phyloP scores from a whole-genome alignment of 345 rosid genomes.

The Euphorbia peplus region DNA sequence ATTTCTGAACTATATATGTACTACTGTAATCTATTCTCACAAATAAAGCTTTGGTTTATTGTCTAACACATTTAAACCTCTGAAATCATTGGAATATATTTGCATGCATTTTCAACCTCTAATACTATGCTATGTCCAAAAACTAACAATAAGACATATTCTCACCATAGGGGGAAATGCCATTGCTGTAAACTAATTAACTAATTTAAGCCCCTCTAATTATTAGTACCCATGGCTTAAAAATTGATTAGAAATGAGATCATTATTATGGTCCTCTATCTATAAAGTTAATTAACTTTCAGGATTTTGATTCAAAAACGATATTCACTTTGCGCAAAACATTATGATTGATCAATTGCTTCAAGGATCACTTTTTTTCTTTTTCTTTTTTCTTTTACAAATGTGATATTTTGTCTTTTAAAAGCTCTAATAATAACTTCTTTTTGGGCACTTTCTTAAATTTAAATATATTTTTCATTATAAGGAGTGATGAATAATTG shows the following conservation, averaged over 20 bases:
- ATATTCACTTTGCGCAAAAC: conserved; percentile 22
- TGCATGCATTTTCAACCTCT: no score
- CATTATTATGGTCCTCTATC: neutral
- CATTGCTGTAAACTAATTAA: no score
- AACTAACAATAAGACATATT: no score
- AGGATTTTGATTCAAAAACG: conserved; percentile 11
- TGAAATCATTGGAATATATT: no score
- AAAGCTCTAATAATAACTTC: conserved; percentile 44
- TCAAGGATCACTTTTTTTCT: conserved; percentile 13
- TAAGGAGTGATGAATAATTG: conserved; percentile 22
- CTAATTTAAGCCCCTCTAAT: neutral
- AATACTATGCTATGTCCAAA: no score
- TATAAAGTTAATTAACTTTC: conserved; percentile 12
- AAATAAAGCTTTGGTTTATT: no score
- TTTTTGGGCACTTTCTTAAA: conserved; percentile 33
- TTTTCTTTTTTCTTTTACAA: neutral
- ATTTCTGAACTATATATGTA: no score
- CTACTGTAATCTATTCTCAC: no score
- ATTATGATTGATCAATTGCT: conserved; percentile 40
- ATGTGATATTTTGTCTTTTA: conserved; percentile 28
- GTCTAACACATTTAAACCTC: no score
- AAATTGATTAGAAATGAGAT: neutral
- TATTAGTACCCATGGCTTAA: neutral
- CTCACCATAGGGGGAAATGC: neutral
- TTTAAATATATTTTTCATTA: neutral